Evolutionary conservation across 2,329 filamentous ascomycete genomes (phyloP), one percentile per base, ranked within the genome.

Genomic region (Zasmidium angulare): DNA sequence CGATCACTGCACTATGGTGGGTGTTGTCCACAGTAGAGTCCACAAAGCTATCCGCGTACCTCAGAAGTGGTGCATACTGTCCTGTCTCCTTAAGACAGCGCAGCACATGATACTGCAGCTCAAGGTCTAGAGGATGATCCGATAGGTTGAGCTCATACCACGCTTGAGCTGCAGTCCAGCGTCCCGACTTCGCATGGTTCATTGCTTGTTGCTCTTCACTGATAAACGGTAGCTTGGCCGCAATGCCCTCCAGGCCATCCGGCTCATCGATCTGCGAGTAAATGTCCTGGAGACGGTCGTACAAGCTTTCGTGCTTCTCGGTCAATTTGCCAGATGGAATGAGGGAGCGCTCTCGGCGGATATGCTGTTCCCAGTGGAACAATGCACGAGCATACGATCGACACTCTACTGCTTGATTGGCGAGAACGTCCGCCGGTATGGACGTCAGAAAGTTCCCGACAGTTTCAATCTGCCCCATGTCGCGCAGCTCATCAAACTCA

Each of bases 201-300:
- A 97, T 81, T 29, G 97, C 89, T 72, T 98, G 93, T 72, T 97
- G 93, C 61, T 96, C 90, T 52, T 97, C 88, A 65, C 96, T 90
- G n/a, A 98, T 79, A 11, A 92, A 86, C 59, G 89, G 89, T 2
- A 98, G 80, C 72, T 95, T 89, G 20, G 91, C 87, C 1, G 93
- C 96, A 61, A 99, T 93, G 2, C 95, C 95, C 72, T 98, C 93
- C 31, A 99, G 87, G 1, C 93, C 93, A 74, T 99, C 95, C 0
- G 95, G 96, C 68, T 99, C 95, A 70, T 99, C 95, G 61, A 99
- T 98, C 68, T 97, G 90, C 1, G 91, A 91, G 74, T 99, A 99
- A 19, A 99, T 96, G 55, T 93, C 88, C 71, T 98, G 93, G 22
- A 99, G 79, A 61, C 88, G 86, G 17, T 71, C 67, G 22, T 85